Conservation (phyloP, 2,329 filamentous ascomycete genomes). For the Mycosphaerella sp. region DNA sequence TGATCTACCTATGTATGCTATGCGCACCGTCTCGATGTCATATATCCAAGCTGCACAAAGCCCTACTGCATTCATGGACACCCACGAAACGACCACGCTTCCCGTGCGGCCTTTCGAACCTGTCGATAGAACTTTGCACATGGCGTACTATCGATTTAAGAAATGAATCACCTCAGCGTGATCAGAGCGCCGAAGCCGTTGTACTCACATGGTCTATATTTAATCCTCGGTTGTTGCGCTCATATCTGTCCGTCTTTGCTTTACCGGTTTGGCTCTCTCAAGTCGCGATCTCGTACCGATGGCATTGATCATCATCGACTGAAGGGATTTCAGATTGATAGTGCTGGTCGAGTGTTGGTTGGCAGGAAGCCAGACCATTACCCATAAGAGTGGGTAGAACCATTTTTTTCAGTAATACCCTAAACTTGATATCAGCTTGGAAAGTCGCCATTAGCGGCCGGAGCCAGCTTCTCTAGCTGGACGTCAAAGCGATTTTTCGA, state of each 20-base stretch:
- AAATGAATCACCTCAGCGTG: neutral
- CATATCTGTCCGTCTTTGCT: neutral
- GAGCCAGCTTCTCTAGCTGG: constrained; percentile 8
- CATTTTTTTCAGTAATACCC: constrained; percentile 9
- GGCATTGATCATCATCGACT: neutral
- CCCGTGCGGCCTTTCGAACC: neutral
- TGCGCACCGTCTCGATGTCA: neutral
- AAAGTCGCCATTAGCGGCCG: constrained; percentile 3
- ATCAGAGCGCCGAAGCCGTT: neutral
- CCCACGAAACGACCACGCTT: neutral
- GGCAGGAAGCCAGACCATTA: constrained; percentile 3
- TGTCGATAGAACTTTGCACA: too few relatives aligned
- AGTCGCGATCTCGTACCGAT: too few relatives aligned
- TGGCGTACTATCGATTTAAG: neutral
- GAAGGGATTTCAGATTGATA: constrained; percentile 1
- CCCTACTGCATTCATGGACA: neutral
- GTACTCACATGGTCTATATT: neutral
- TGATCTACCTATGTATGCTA: constrained; percentile 1
- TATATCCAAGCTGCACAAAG: constrained; percentile 1
- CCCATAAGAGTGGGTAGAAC: constrained; percentile 9
- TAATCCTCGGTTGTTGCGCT: neutral
- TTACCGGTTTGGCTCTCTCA: neutral
- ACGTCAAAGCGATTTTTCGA: constrained; percentile 8
- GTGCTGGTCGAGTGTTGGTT: neutral
- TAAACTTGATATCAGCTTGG: neutral